phyloP scores from a whole-genome alignment of 805 yeast species.

The Priceomyces medius region DNA sequence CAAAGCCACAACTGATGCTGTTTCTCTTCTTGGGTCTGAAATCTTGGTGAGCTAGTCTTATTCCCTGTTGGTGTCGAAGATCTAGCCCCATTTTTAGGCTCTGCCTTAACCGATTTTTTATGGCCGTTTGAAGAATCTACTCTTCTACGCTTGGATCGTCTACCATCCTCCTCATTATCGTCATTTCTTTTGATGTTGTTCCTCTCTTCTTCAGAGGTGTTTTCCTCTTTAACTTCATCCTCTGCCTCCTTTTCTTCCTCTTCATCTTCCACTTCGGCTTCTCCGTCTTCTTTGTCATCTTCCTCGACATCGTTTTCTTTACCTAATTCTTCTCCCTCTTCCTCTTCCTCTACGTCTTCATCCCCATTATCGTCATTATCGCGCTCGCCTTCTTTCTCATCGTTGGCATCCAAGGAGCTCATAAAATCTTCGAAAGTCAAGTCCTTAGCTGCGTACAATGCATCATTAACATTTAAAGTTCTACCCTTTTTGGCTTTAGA shows the following conservation, averaged over 20 bases:
- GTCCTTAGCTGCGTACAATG: slow-evolving; percentile 37
- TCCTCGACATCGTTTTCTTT: slow-evolving; percentile 19
- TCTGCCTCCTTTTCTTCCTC: slow-evolving; percentile 27
- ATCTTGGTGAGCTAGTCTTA: slow-evolving; percentile 4
- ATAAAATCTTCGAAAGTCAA: slow-evolving; percentile 38
- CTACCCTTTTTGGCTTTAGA: slow-evolving; percentile 22
- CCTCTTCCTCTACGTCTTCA: slow-evolving; percentile 14
- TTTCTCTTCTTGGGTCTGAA: slow-evolving; percentile 37
- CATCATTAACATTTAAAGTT: slow-evolving; percentile 34
- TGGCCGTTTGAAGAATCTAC: slow-evolving; percentile 3
- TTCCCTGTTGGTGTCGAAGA: slow-evolving; percentile 4
- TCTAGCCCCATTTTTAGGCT: slow-evolving; percentile 1
- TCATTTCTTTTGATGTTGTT: slow-evolving; percentile 1
- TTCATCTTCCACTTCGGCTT: slow-evolving; percentile 16
- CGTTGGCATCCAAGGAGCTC: slow-evolving; percentile 23
- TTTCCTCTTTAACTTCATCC: slow-evolving; percentile 23
- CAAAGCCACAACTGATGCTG: slow-evolving; percentile 48
- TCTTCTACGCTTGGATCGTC: slow-evolving; percentile 2
- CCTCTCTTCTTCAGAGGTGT: slow-evolving; percentile 1
- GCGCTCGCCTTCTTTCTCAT: slow-evolving; percentile 17
- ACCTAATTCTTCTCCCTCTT: slow-evolving; percentile 23
- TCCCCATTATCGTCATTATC: slow-evolving; percentile 14
- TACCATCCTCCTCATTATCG: slow-evolving; percentile 1
- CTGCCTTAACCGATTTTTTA: slow-evolving; percentile 5
- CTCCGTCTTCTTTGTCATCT: slow-evolving; percentile 24